phyloP scores from a whole-genome alignment of 768 basidiomycete species.

The Mrakia gelida region DNA sequence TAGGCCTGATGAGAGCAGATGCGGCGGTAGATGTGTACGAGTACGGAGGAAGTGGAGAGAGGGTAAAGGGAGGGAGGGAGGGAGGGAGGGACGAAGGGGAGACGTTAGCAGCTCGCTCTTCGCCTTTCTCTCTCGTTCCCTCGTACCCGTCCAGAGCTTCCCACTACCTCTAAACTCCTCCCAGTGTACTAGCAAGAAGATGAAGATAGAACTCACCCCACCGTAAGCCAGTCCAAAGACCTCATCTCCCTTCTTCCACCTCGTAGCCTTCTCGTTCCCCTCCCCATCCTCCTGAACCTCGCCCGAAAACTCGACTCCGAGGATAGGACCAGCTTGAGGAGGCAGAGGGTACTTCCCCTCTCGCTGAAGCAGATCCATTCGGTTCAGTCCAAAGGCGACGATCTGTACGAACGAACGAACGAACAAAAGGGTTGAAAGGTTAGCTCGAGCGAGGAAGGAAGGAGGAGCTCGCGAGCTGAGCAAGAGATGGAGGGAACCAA shows the following conservation, averaged over 20 bases:
- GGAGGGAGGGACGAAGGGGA: too few species aligned
- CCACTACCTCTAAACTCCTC: neutral
- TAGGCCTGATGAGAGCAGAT: slow-evolving; percentile 53
- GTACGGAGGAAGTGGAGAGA: too few species aligned
- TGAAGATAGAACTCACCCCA: slow-evolving; percentile 56
- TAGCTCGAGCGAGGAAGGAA: neutral
- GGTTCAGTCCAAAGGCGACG: slow-evolving; percentile 72
- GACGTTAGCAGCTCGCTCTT: neutral
- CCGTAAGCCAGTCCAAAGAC: slow-evolving; percentile 76
- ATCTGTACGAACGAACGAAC: slow-evolving; percentile 20
- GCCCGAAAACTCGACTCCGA: slow-evolving; percentile 86
- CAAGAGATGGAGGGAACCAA: slow-evolving; percentile 36
- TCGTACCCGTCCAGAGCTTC: neutral
- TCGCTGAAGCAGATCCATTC: slow-evolving; percentile 75
- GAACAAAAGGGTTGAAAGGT: neutral
- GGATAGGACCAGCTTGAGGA: slow-evolving; percentile 64
- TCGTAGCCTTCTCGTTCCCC: slow-evolving; percentile 45
- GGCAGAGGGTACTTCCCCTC: slow-evolving; percentile 57
- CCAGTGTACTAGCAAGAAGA: neutral
- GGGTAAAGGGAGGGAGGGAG: too few species aligned
- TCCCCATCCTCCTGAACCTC: slow-evolving; percentile 55
- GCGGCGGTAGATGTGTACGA: too few species aligned
- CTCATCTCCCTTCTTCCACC: slow-evolving; percentile 63
- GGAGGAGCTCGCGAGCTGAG: neutral
- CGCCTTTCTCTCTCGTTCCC: neutral